Conservation (phyloP, 225 moss, liverwort and hornwort genomes). For the Marchantia paleacea region DNA sequence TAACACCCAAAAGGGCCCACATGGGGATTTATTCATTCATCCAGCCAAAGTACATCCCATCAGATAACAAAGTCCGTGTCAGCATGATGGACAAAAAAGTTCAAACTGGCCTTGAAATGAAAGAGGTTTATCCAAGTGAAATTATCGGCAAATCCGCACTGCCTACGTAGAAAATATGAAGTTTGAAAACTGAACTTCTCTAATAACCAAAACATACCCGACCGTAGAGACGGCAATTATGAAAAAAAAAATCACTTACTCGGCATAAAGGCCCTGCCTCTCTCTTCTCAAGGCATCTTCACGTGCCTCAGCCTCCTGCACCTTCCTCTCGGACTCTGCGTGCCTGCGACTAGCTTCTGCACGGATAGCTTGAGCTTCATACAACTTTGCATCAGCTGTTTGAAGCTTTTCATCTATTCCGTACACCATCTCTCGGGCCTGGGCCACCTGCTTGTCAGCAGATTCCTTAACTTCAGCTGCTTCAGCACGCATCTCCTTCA, state of each 20-base stretch:
- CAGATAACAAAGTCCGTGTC: no score
- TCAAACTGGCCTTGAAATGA: no score
- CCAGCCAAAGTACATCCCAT: no score
- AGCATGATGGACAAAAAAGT: no score
- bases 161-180: no score
- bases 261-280: conserved; percentile 69
- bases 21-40: no score
- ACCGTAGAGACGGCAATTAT: neutral
- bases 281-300: conserved; percentile 90
- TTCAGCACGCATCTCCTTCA: conserved; percentile 76
- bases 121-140: no score
- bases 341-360: conserved; percentile 83
- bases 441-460: conserved; percentile 73
- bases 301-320: conserved; percentile 85
- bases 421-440: conserved; percentile 70
- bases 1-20: neutral
- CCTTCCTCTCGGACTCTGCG: conserved; percentile 73
- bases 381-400: conserved; percentile 69
- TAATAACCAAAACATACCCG: no score
- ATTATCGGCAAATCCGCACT: no score
- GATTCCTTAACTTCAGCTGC: conserved; percentile 71
- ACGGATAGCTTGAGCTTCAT: conserved; percentile 80
- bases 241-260: conserved; percentile 48
- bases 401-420: conserved; percentile 79
- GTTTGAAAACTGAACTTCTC: no score